Conservation (phyloP, 768 basidiomycete genomes). For the Serendipita sp. region DNA sequence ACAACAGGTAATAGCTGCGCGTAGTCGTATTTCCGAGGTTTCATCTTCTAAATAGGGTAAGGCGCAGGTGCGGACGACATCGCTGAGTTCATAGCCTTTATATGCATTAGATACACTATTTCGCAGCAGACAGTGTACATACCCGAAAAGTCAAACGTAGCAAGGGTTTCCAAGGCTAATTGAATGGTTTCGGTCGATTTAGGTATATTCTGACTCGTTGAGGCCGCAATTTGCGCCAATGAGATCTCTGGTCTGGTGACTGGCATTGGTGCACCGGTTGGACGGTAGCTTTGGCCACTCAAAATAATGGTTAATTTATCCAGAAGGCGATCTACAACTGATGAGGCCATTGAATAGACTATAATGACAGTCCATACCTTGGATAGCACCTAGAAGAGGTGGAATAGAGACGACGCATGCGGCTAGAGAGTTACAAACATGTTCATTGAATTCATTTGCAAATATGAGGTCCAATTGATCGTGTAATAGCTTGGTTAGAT, state of each 20-base stretch:
- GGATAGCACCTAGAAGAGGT: constrained; percentile 79
- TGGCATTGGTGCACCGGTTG: constrained; percentile 67
- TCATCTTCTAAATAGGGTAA: constrained; percentile 92
- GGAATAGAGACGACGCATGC: constrained; percentile 79
- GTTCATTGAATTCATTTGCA: constrained; percentile 80
- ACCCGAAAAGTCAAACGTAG: constrained; percentile 92
- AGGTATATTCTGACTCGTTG: constrained; percentile 10
- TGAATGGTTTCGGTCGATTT: constrained; percentile 31
- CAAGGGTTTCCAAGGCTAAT: constrained; percentile 72
- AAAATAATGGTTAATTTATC: constrained; percentile 70
- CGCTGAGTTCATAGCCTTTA: constrained; percentile 80
- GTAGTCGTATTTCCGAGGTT: constrained; percentile 67
- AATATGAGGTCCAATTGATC: constrained; percentile 97
- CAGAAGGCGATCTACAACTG: constrained; percentile 59
- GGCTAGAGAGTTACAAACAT: constrained; percentile 66
- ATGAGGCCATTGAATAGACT: not conserved
- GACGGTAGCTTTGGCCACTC: constrained; percentile 70
- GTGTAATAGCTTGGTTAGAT: constrained; percentile 86
- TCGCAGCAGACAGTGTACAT: constrained; percentile 11
- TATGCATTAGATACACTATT: constrained; percentile 7
- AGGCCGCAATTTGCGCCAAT: constrained; percentile 7
- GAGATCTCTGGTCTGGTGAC: constrained; percentile 38
- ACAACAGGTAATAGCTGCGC: constrained; percentile 86
- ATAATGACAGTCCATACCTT: constrained; percentile 35
- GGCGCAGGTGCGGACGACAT: constrained; percentile 84